Conservation (phyloP, 139 green algal genomes). For the Haematococcus sp. region DNA sequence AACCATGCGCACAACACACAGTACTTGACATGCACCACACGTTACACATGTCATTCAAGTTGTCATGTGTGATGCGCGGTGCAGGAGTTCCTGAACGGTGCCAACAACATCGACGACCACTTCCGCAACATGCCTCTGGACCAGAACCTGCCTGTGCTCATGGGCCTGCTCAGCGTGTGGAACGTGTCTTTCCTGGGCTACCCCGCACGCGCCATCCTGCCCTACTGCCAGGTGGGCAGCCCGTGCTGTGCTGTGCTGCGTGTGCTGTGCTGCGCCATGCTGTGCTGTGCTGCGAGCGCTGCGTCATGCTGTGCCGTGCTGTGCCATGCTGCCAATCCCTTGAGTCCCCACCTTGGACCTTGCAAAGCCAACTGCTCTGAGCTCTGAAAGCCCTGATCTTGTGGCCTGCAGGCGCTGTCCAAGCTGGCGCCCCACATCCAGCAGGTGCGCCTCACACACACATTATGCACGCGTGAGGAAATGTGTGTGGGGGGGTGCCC, state of each 20-base stretch:
- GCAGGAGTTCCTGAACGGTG: conserved; percentile 85
- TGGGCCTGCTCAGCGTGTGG: conserved; percentile 94
- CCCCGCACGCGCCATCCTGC: conserved; percentile 90
- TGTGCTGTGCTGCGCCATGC: background rate
- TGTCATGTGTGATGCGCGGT: background rate
- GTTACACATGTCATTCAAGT: too few species aligned
- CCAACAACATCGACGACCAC: conserved; percentile 89
- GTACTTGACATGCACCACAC: too few species aligned
- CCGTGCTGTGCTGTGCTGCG: background rate
- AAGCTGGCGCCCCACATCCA: conserved; percentile 98
- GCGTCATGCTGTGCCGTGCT: background rate
- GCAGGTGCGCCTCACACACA: conserved; percentile 20
- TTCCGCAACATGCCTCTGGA: conserved; percentile 83
- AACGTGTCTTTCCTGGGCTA: conserved; percentile 96
- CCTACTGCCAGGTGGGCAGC: conserved; percentile 85
- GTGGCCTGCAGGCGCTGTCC: conserved; percentile 75
- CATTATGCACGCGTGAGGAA: background rate
- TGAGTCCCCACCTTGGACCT: background rate
- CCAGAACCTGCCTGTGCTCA: conserved; percentile 92
- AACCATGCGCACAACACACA: too few species aligned
- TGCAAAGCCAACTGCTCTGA: too few species aligned
- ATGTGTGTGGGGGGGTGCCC: too few species aligned
- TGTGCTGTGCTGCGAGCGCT: background rate
- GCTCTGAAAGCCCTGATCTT: too few species aligned
- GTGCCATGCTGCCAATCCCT: background rate